These are phyloP conservation scores for Nitzschia palea DNA, from an alignment of 108 stramenopile genomes.

Conservation along the genomic window DNA sequence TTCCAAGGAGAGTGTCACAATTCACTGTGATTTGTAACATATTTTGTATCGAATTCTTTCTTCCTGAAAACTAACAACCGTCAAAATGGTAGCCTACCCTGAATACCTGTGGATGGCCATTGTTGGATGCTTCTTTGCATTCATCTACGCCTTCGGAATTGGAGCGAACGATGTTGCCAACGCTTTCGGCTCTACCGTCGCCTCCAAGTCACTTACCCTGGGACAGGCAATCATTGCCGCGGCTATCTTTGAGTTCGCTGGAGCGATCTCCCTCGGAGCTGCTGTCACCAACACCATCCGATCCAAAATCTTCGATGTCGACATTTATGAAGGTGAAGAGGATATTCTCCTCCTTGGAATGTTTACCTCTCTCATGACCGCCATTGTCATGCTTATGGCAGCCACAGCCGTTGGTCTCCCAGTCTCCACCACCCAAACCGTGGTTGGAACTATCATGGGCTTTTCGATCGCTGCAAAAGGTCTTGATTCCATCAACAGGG, in stretches of 20 bases:
- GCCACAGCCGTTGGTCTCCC: constrained; percentile 62
- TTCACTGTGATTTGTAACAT: too few species aligned
- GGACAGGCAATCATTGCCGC: constrained; percentile 67
- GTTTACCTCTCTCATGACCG: constrained; percentile 53
- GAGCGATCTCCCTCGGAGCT: constrained; percentile 61
- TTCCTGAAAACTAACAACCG: too few species aligned
- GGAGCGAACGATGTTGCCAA: constrained; percentile 87
- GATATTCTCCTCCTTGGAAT: constrained; percentile 62
- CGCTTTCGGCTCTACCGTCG: constrained; percentile 72
- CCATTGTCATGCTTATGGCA: constrained; percentile 45
- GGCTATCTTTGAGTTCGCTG: constrained; percentile 63
- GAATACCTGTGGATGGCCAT: constrained; percentile 50
- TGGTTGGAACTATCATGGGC: constrained; percentile 66
- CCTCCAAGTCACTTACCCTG: constrained; percentile 71
- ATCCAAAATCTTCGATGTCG: constrained; percentile 51
- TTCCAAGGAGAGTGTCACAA: too few species aligned
- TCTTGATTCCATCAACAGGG: constrained; percentile 45
- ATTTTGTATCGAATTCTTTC: too few species aligned
- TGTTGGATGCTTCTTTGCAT: constrained; percentile 44
- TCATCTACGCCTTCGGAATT: constrained; percentile 35
- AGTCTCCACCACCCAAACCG: constrained; percentile 69
- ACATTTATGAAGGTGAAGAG: constrained; percentile 44
- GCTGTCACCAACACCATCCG: constrained; percentile 63
- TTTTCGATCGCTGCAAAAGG: constrained; percentile 47
- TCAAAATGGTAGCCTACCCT: too few species aligned